Percentiles rank a stretch among this genome's conserved stretches.
Conservation (phyloP, 345 rosid genomes). For the Orychophragmus violaceus region DNA sequence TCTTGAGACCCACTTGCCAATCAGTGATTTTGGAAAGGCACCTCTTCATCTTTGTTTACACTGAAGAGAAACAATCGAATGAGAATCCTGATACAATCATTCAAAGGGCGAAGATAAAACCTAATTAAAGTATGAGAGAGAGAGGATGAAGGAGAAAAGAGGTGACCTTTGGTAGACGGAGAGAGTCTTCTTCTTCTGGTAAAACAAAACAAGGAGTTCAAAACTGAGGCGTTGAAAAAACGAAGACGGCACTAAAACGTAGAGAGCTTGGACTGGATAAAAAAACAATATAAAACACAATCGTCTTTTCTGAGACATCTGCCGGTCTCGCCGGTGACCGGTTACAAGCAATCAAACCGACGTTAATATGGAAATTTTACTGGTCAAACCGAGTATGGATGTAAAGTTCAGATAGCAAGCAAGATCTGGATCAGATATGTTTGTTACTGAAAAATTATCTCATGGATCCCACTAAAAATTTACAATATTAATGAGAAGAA, state of each 20-base stretch:
- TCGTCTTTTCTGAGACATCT: constrained; percentile 4
- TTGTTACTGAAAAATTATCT: background rate
- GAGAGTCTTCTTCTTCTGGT: constrained; percentile 2
- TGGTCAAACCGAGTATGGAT: background rate
- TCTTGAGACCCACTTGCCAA: constrained; percentile 24
- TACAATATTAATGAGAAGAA: background rate
- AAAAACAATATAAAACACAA: background rate
- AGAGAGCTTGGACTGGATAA: background rate
- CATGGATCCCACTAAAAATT: background rate
- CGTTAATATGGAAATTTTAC: background rate
- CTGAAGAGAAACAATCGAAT: constrained; percentile 9
- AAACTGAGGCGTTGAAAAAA: background rate
- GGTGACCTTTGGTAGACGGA: constrained; percentile 14
- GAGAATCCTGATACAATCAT: background rate
- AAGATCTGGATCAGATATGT: background rate
- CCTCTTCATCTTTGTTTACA: constrained; percentile 31
- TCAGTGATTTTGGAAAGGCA: constrained; percentile 17
- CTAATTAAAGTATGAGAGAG: background rate
- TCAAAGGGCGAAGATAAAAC: background rate
- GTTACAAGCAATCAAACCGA: constrained; percentile 14
- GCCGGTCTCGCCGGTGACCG: constrained; percentile 10
- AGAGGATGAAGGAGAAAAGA: background rate
- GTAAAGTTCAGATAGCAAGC: background rate
- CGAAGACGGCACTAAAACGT: background rate
- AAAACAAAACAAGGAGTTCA: no score